Base-by-base conservation (phyloP, 1,139 yeast genomes). In the Suhomyces maxii region DNA sequence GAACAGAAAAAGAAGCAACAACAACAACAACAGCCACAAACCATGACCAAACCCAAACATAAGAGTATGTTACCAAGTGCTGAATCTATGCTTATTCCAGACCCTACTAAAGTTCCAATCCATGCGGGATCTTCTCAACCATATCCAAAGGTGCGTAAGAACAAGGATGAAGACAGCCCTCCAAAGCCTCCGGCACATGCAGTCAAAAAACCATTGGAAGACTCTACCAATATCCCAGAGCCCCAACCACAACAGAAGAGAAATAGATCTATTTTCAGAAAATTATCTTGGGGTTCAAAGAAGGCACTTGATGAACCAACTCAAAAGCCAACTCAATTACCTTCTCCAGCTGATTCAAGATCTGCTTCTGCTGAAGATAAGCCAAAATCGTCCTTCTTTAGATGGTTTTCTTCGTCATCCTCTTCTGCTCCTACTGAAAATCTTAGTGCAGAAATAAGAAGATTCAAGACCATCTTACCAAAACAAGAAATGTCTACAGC, bases 401-500 rank as follows among this genome's bases (percentile, higher is more conserved):
- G 76, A 46, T 75, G 79, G 79, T 73, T 76, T 47, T 71, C 77
- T 3, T 59, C 67, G 5, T 59, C 67, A 8, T 56, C 64, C 8
- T 41, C 48, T 26, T 18, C 42, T 3, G 36, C 37, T 32, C 30
- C 39, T 11, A 42, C 32, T 9, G 41, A 41, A 14, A 44, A 14
- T n/a, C 9, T 41, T 6, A 44, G 48, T 49, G 47, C 60, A 14
- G 77, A 72, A 31, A 66, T 73, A 39, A 72, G 59, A 53, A 68
- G 66, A 39, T 67, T 73, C 52, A 58, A 62, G 36, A 78, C 84
- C 2, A 71, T 76, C 32, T 66, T 80, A 48, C 75, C 79, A 14
- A 69, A 69, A 58, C 78, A 71, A 41, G 89, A 85, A 60, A 77
- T 85, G 76, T 76, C 79, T 44, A 79, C 82, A 36, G 89, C 89